phyloP scores from a whole-genome alignment of 768 basidiomycete species.

The Cubamyces lactineus region DNA sequence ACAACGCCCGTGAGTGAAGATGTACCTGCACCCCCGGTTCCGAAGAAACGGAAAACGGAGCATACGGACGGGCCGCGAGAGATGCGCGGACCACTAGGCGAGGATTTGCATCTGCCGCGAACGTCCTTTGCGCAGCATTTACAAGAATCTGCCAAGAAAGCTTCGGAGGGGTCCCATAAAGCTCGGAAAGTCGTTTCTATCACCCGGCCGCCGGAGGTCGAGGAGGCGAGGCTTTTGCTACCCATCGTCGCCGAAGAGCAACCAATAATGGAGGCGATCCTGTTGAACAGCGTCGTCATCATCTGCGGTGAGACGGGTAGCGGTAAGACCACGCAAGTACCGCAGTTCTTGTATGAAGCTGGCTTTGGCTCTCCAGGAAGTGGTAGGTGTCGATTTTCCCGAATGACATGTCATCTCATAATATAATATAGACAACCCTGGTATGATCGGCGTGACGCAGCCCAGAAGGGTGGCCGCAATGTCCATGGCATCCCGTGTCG shows the following conservation, averaged over 20 bases:
- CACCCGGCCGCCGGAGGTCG: slow-evolving; percentile 67
- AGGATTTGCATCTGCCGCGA: slow-evolving; percentile 64
- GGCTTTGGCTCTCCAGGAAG: slow-evolving; percentile 86
- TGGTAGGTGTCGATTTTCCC: slow-evolving; percentile 50
- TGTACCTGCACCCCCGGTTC: slow-evolving; percentile 18
- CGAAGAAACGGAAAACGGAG: slow-evolving; percentile 56
- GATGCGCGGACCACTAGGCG: slow-evolving; percentile 83
- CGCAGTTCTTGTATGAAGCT: slow-evolving; percentile 97
- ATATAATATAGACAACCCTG: slow-evolving; percentile 79
- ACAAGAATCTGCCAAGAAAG: slow-evolving; percentile 25
- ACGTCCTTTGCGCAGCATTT: slow-evolving; percentile 65
- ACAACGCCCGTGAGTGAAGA: neutral
- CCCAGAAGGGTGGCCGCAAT: slow-evolving; percentile 97
- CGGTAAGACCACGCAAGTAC: slow-evolving; percentile 98
- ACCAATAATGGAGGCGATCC: slow-evolving; percentile 87
- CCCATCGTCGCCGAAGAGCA: slow-evolving; percentile 96
- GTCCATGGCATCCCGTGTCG: slow-evolving; percentile 93
- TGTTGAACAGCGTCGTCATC: slow-evolving; percentile 84
- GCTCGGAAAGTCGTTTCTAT: slow-evolving; percentile 52
- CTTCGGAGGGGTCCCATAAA: neutral
- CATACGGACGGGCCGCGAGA: slow-evolving; percentile 36
- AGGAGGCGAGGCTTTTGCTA: slow-evolving; percentile 75
- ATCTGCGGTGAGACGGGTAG: slow-evolving; percentile 96
- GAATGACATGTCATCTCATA: slow-evolving; percentile 10
- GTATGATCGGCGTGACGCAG: slow-evolving; percentile 98